Evolutionary conservation across 2,329 filamentous ascomycete species (phyloP).

Genomic region (Alternaria novae-zelandiae): DNA sequence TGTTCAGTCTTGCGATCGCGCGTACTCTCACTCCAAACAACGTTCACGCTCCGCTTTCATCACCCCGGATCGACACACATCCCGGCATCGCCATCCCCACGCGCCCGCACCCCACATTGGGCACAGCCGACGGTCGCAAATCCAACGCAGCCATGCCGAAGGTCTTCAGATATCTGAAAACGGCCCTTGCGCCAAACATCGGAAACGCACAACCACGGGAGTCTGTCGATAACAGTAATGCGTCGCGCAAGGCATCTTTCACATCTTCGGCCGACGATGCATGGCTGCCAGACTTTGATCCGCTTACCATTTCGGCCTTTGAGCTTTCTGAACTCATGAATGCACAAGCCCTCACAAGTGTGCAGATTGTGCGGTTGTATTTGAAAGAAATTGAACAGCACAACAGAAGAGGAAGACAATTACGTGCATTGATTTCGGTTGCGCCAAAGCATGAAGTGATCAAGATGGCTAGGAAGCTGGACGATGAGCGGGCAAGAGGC

Average conservation of each 20-base stretch:
- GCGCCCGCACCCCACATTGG: constrained; percentile 1
- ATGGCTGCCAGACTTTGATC: constrained; percentile 41
- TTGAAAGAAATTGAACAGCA: constrained; percentile 44
- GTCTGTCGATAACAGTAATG: constrained; percentile 24
- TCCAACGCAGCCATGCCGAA: constrained; percentile 25
- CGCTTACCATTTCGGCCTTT: constrained; percentile 38
- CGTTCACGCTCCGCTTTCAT: not conserved
- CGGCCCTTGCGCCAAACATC: constrained; percentile 35
- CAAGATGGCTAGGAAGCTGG: constrained; percentile 47
- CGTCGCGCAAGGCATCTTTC: constrained; percentile 34
- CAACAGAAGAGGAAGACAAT: constrained; percentile 43
- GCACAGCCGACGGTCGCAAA: not conserved
- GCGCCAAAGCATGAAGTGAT: constrained; percentile 47
- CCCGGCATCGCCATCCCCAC: not conserved
- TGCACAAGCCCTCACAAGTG: constrained; percentile 38
- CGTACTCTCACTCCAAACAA: not conserved
- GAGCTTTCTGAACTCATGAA: constrained; percentile 42
- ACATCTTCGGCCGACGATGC: constrained; percentile 33
- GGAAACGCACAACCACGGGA: constrained; percentile 27
- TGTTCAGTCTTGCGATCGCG: not conserved
- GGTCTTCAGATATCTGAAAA: constrained; percentile 36
- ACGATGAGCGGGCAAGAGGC: constrained; percentile 48
- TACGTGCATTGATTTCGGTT: constrained; percentile 48
- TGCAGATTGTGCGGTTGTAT: constrained; percentile 46
- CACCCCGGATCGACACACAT: not conserved